Percentiles rank a stretch among this genome's conserved stretches.
phyloP scores from a whole-genome alignment of 495 filamentous ascomycete species.

The Letharia columbiana region DNA sequence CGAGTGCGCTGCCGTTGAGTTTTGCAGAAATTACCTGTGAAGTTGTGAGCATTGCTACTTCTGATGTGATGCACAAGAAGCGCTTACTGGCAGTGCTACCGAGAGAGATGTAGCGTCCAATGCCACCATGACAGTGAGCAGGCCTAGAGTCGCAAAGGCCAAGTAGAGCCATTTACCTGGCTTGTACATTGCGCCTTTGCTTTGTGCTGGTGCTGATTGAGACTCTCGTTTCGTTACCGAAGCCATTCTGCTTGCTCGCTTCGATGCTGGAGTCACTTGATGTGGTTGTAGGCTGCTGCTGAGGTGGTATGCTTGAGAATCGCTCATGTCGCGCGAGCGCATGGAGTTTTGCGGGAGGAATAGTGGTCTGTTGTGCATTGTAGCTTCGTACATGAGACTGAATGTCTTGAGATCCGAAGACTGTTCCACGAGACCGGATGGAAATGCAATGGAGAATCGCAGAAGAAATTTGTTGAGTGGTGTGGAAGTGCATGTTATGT shows the following conservation, averaged over 20 bases:
- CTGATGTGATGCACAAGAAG: background rate
- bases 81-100: constrained; percentile 57
- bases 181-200: constrained; percentile 4
- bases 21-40: constrained; percentile 34
- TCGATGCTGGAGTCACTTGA: background rate
- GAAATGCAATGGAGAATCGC: background rate
- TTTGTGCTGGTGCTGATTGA: background rate
- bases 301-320: constrained; percentile 14
- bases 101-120: constrained; percentile 69
- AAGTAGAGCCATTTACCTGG: constrained; percentile 21
- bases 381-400: background rate
- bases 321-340: constrained; percentile 11
- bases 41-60: background rate
- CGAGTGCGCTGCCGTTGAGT: constrained; percentile 44
- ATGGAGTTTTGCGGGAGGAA: constrained; percentile 8
- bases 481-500: background rate
- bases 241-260: background rate
- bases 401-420: background rate
- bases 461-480: background rate
- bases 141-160: constrained; percentile 46
- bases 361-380: constrained; percentile 2
- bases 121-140: constrained; percentile 58
- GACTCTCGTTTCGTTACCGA: background rate
- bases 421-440: background rate
- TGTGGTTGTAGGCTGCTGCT: background rate